These are phyloP conservation scores for Adansonia grandidieri DNA, from an alignment of 441 rosid species.

Conservation along the genomic window DNA sequence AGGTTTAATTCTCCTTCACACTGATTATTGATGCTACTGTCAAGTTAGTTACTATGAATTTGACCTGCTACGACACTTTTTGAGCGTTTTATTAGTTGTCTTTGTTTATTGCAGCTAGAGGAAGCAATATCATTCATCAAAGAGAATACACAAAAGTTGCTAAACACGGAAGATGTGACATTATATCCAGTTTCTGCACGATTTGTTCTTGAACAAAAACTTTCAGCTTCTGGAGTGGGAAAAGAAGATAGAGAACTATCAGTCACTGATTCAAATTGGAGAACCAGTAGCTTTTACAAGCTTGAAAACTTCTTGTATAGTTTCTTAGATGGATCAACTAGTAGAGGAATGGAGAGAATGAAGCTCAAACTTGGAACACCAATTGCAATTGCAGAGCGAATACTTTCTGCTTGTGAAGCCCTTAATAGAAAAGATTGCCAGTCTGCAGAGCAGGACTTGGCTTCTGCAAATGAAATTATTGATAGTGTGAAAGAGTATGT, in stretches of 20 bases:
- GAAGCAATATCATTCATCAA: conserved; percentile 81
- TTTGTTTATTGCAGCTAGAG: conserved; percentile 66
- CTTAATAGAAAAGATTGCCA: conserved; percentile 59
- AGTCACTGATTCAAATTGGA: conserved; percentile 55
- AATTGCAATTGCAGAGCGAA: conserved; percentile 73
- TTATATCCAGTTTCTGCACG: conserved; percentile 87
- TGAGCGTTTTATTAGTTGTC: conserved; percentile 21
- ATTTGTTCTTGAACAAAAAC: conserved; percentile 82
- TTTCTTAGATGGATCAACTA: conserved; percentile 85
- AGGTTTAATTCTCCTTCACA: conserved; percentile 50
- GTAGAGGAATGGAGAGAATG: conserved; percentile 79
- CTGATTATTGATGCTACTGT: background rate
- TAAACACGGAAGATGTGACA: conserved; percentile 65
- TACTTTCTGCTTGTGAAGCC: conserved; percentile 72
- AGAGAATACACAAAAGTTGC: conserved; percentile 77
- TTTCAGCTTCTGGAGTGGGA: conserved; percentile 51
- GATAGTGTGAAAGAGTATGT: conserved; percentile 56
- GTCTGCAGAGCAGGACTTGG: conserved; percentile 68
- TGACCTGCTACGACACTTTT: conserved; percentile 21
- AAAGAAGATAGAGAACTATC: conserved; percentile 44
- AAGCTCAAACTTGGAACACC: conserved; percentile 96
- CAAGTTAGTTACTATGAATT: conserved; percentile 22
- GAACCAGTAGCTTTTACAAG: conserved; percentile 58
- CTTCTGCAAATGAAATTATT: conserved; percentile 54
- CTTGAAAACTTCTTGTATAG: conserved; percentile 75